A percentile compares a stretch with the other conserved stretches of the same genome.
These are phyloP conservation scores for Tolypocladium sp. DNA, from an alignment of 2,329 filamentous ascomycete species.

Conservation along the genomic window DNA sequence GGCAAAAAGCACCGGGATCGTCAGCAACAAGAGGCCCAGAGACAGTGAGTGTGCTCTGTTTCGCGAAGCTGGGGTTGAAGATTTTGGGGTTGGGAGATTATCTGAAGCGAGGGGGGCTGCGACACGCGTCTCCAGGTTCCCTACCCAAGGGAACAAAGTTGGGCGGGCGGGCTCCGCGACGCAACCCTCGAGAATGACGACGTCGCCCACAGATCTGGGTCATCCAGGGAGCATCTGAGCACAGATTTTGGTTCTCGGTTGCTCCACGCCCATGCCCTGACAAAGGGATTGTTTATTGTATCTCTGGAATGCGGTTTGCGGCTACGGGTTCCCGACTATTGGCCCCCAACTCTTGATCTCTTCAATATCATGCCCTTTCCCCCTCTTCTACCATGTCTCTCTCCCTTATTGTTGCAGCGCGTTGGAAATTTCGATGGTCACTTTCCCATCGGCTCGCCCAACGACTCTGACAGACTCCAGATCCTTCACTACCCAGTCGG, in stretches of 20 bases:
- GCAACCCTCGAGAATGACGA: neutral
- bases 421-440: conserved; percentile 60
- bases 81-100: neutral
- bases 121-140: neutral
- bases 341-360: neutral
- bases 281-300: neutral
- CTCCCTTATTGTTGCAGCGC: conserved; percentile 31
- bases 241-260: neutral
- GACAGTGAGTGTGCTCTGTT: neutral
- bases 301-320: neutral
- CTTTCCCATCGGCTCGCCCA: conserved; percentile 43
- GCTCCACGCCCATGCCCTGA: neutral
- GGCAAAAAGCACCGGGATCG: neutral
- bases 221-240: neutral
- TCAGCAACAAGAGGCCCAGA: neutral
- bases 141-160: neutral
- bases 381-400: neutral
- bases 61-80: neutral
- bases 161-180: neutral
- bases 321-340: neutral
- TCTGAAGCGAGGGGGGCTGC: neutral
- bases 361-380: neutral
- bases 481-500: conserved; percentile 81
- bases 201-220: neutral
- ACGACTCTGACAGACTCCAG: conserved; percentile 63